A percentile compares a stretch with the other conserved stretches of the same genome.
These are phyloP conservation scores for Hypoxylon crocopeplum DNA, from an alignment of 495 filamentous ascomycete genomes.

Conservation along the genomic window DNA sequence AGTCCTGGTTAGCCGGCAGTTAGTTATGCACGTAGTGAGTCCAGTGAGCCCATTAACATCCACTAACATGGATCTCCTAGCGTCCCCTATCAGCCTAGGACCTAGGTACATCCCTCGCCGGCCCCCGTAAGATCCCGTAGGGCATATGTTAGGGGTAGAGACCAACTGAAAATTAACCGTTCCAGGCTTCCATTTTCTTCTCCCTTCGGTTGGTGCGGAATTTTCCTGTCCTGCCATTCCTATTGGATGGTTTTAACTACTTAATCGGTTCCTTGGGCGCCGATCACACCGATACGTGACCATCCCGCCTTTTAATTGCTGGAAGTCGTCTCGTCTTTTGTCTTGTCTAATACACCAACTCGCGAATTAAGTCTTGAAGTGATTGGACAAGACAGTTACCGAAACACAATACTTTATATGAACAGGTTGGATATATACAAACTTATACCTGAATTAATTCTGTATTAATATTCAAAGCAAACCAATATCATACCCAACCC, in stretches of 20 bases:
- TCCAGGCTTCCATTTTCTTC: conserved; percentile 30
- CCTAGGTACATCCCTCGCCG: too few species aligned
- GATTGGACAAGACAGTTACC: too few species aligned
- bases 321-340: too few species aligned
- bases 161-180: background rate
- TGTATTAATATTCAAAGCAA: too few species aligned
- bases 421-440: too few species aligned
- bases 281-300: conserved; percentile 19
- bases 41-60: conserved; percentile 1
- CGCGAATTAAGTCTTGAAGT: too few species aligned
- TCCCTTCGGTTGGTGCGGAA: conserved; percentile 19
- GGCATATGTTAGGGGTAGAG: too few species aligned
- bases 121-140: too few species aligned
- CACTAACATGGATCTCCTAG: background rate
- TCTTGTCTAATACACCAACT: too few species aligned
- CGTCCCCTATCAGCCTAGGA: background rate
- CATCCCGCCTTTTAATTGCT: background rate
- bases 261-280: conserved; percentile 7
- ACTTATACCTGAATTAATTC: too few species aligned
- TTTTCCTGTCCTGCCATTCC: background rate
- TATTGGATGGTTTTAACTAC: conserved; percentile 14
- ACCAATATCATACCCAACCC: conserved; percentile 4
- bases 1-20: conserved; percentile 30
- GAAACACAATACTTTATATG: too few species aligned
- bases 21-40: conserved; percentile 22